Evolutionary conservation across 768 basidiomycete species (phyloP), one percentile per base, ranked within the genome.

Genomic region (Basidioascus undulatus): DNA sequence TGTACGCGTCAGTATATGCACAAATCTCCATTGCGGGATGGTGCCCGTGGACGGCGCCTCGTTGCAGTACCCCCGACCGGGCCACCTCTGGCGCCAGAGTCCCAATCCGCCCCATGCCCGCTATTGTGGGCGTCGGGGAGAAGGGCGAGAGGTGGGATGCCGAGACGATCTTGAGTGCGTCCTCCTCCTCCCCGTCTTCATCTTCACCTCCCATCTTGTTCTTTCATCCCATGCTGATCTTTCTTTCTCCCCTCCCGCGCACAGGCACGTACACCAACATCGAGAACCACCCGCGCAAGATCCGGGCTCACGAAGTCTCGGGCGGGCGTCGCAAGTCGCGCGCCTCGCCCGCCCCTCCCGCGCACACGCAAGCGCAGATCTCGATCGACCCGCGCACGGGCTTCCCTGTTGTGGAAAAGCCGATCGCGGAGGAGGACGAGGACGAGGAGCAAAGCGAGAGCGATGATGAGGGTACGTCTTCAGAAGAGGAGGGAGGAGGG

Each of bases 251-350:
- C n/a, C n/a, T n/a, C n/a, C n/a, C n/a, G n/a, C n/a, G n/a, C 24
- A 16, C 53, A 92, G 89, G 78, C 8, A 94, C 87, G 9, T 87
- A 86, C 55, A 77, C 83, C n/a, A 98, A 92, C 53, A 65, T 94
- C 6, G 92, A 92, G 56, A 98, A 98, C 52, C 92, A 96, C 55
- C 92, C 92, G 0, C 71, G 76, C 8, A 61, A 92, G 25, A 86
- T 98, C 44, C 68, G 71, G 20, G 71, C 74, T 16, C 64, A 74
- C 26, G 65, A 71, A n/a, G n/a, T n/a, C n/a, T n/a, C n/a, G n/a
- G n/a, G n/a, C n/a, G n/a, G 21, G 50, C 53, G 5, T 47, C 47
- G 6, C 44, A 53, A 46, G 44, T 37, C 25, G 48, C 50, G 25
- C 31, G 35, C 15, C 24, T 33, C 11, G 37, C 25, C 8, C 6